phyloP scores from a whole-genome alignment of 331 rosid genomes.

The Phaseolus coccineus region DNA sequence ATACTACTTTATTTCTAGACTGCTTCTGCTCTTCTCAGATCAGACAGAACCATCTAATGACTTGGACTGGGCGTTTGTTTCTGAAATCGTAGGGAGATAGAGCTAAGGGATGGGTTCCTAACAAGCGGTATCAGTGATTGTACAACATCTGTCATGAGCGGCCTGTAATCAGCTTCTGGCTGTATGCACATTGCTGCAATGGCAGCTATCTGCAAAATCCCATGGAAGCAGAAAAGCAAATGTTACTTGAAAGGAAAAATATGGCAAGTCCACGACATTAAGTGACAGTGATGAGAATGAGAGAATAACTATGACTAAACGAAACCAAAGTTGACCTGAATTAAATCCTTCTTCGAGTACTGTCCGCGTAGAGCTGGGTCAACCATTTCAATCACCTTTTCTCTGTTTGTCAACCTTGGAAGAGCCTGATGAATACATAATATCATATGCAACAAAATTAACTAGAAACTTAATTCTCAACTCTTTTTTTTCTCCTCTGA shows the following conservation, averaged over 20 bases:
- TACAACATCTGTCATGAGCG: constrained; percentile 91
- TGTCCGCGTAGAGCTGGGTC: constrained; percentile 82
- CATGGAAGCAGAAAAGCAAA: constrained; percentile 26
- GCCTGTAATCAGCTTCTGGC: constrained; percentile 97
- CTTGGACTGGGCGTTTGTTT: constrained; percentile 56
- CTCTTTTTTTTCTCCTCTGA: constrained; percentile 1
- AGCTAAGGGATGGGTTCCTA: constrained; percentile 52
- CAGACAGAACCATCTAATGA: constrained; percentile 34
- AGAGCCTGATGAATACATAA: constrained; percentile 71
- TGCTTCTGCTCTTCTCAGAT: constrained; percentile 31
- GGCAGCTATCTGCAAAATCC: constrained; percentile 74
- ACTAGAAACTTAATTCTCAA: constrained; percentile 6
- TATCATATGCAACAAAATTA: background rate
- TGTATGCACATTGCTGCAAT: constrained; percentile 99
- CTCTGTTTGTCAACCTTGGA: constrained; percentile 89
- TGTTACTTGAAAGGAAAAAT: constrained; percentile 24
- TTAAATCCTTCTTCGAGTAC: constrained; percentile 86
- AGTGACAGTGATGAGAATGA: constrained; percentile 27
- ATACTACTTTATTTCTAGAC: constrained; percentile 30
- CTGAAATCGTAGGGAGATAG: constrained; percentile 67
- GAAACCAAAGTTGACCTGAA: constrained; percentile 66
- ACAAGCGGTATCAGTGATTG: constrained; percentile 87
- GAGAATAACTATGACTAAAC: constrained; percentile 1
- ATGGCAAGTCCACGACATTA: background rate
- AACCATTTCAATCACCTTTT: constrained; percentile 83